Evolutionary conservation across 2,329 filamentous ascomycete genomes (phyloP).

Genomic region (Penicillium fuscoglaucum): DNA sequence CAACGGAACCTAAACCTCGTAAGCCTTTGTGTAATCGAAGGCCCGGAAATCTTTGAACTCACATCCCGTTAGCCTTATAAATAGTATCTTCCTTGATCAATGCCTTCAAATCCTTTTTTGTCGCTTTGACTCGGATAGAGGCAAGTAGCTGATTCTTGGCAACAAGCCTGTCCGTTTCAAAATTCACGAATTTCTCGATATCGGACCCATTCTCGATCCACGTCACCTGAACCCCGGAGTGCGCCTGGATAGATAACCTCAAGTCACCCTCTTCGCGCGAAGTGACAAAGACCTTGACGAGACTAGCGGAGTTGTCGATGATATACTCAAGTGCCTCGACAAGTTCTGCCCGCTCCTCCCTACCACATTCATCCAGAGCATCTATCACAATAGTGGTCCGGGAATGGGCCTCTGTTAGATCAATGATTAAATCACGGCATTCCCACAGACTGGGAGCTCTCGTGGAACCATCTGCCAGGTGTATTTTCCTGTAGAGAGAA

Average conservation of each 20-base stretch:
- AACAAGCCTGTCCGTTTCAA: background rate
- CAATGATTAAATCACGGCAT: background rate
- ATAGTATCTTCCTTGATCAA: background rate
- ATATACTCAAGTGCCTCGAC: background rate
- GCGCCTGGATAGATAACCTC: background rate
- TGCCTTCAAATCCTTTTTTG: background rate
- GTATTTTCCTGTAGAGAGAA: background rate
- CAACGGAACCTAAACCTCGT: background rate
- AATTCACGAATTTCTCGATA: background rate
- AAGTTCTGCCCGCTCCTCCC: background rate
- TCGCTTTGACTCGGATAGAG: background rate
- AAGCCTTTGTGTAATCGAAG: background rate
- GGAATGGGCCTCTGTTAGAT: background rate
- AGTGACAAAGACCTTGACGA: background rate
- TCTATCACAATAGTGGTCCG: background rate
- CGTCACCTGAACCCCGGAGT: background rate
- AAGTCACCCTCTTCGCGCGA: background rate
- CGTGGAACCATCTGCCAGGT: background rate
- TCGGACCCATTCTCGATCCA: background rate
- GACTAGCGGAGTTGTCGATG: background rate
- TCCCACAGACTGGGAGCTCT: background rate
- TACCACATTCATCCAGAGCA: background rate
- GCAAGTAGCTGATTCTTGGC: background rate
- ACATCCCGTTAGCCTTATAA: background rate
- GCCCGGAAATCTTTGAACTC: background rate